Evolutionary conservation across 176 grass and related monocot species (phyloP), one percentile per base, ranked within the genome.

Genomic region (Cenchrus americanus): DNA sequence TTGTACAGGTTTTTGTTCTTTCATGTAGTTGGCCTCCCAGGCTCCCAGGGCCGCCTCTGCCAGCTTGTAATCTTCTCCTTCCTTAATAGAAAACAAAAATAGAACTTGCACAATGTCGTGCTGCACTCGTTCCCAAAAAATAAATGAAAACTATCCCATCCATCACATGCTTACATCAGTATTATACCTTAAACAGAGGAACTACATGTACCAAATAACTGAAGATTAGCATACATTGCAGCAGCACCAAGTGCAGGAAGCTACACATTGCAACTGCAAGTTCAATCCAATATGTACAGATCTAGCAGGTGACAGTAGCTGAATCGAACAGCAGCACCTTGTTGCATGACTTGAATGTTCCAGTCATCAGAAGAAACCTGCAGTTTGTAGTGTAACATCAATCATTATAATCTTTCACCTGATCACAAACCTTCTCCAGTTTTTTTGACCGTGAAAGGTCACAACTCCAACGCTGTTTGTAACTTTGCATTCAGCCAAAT

Each of bases 301-400:
- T 34, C 23, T 22, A 59, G 32, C 4, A 46, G 66, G 57, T 30
- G 41, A 14, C 8, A 32, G 21, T 54, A 27, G 13, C 30, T 80
- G 30, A 5, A 10, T 6, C 15, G 37, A 57, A 43, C 42, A 70
- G 47, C 62, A 22, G 24, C 14, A 18, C 8, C 8, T 37, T 42
- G 44, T n/a, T 15, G 8, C 50, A 12, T 70, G 12, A 81, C 6
- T 14, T 5, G 9, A 23, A 14, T 12, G 52, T 23, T 13, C 6
- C 6, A 21, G 24, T 49, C 41, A 21, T 82, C 62, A 89, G 65
- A 89, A 89, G 72, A 89, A 86, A 77, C 83, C 88, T 89, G 78
- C 72, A 72, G 34, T 75, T 78, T 74, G n/a, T 23, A 80, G 62
- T 11, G 54, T 12, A 72, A 43, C 67, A 71, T 71, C 10, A 71